Conservation (phyloP, 805 yeast species). For the Candida ovalis region DNA sequence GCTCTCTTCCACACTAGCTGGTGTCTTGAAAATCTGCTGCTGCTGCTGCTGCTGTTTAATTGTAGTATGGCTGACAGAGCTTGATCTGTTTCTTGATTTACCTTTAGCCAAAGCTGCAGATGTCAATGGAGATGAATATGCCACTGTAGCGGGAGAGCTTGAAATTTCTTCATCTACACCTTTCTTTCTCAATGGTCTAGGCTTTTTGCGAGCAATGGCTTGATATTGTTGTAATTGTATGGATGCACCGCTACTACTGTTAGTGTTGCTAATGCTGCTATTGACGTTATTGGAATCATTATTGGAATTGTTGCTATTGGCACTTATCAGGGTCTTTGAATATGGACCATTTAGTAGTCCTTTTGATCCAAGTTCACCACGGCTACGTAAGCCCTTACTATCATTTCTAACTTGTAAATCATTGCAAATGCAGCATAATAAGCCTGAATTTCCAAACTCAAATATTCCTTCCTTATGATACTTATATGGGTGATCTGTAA, state of each 20-base stretch:
- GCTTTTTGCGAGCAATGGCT: constrained; percentile 12
- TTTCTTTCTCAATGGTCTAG: constrained; percentile 4
- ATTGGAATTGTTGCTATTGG: neutral
- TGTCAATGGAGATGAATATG: constrained; percentile 14
- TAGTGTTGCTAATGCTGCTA: neutral
- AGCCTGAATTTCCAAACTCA: constrained; percentile 33
- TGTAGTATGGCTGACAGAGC: neutral
- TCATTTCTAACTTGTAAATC: constrained; percentile 22
- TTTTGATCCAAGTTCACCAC: constrained; percentile 31
- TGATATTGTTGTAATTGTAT: neutral
- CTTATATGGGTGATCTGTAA: constrained; percentile 29
- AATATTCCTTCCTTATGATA: constrained; percentile 32
- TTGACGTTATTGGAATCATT: no score
- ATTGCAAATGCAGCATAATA: constrained; percentile 29
- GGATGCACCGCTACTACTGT: neutral
- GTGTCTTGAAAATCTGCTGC: neutral
- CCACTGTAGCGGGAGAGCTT: constrained; percentile 1
- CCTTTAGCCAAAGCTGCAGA: constrained; percentile 4
- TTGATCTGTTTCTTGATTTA: constrained; percentile 4
- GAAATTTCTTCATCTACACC: constrained; percentile 6
- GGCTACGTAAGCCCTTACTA: constrained; percentile 22
- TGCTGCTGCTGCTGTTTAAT: neutral
- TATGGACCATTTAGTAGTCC: constrained; percentile 34
- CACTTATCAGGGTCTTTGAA: constrained; percentile 4
- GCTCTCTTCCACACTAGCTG: neutral